These are phyloP conservation scores for Astragalus glycyphyllos DNA, from an alignment of 306 rosid genomes.

Conservation along the genomic window DNA sequence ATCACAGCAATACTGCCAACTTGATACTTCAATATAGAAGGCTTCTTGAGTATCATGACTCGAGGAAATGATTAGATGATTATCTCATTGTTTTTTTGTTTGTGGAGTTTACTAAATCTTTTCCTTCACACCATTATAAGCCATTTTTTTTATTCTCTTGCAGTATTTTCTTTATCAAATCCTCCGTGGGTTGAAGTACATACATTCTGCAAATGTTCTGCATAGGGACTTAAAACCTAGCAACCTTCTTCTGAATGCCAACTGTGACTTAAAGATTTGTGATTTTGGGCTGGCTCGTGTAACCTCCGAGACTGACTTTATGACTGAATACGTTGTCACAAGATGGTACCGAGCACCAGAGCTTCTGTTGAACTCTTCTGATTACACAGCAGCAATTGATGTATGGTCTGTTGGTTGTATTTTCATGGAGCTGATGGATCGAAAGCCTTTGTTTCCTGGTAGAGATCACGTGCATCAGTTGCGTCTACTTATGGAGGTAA, in stretches of 20 bases:
- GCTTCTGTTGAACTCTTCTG: slow-evolving; percentile 87
- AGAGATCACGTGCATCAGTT: slow-evolving; percentile 96
- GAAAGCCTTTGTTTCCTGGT: slow-evolving; percentile 95
- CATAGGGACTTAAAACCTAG: slow-evolving; percentile 96
- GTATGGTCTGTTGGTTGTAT: slow-evolving; percentile 98
- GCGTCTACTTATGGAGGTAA: slow-evolving; percentile 97
- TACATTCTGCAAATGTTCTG: slow-evolving; percentile 94
- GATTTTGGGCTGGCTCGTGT: slow-evolving; percentile 98
- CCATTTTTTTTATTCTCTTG: slow-evolving; percentile 35
- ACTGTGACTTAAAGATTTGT: slow-evolving; percentile 94
- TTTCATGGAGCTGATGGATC: slow-evolving; percentile 97
- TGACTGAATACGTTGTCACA: slow-evolving; percentile 97
- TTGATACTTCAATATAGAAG: slow-evolving; percentile 7
- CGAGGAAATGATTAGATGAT: not conserved
- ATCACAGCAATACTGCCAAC: too few relatives aligned
- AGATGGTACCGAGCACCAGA: slow-evolving; percentile 99
- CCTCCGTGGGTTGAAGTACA: slow-evolving; percentile 97
- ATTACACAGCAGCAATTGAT: slow-evolving; percentile 98
- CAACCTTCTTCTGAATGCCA: slow-evolving; percentile 93
- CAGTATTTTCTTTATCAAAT: slow-evolving; percentile 97
- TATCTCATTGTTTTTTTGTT: slow-evolving; percentile 16
- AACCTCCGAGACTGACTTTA: slow-evolving; percentile 95
- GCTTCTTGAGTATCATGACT: not conserved
- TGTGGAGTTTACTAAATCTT: slow-evolving; percentile 10
- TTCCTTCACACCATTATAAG: slow-evolving; percentile 19